Percentiles rank a stretch among this genome's conserved stretches.
Conservation (phyloP, 306 rosid genomes). For the Prunus mume region DNA sequence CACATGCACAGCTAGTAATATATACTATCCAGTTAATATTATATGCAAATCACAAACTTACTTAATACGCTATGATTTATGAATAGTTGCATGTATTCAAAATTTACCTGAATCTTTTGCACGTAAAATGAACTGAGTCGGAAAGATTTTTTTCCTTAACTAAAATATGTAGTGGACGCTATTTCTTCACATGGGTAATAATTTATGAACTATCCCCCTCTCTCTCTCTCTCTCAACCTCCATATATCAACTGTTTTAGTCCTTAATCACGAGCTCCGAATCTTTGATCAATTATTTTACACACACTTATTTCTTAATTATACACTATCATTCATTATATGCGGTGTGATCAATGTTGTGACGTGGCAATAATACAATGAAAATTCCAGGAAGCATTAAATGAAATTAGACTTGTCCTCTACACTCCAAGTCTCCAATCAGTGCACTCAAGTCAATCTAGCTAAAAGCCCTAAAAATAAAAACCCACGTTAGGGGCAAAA, state of each 20-base stretch:
- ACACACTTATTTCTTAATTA: background rate
- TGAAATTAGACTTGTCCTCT: slow-evolving; percentile 2
- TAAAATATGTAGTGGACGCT: background rate
- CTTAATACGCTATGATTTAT: background rate
- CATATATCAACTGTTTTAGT: background rate
- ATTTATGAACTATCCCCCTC: no score
- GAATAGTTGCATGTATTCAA: background rate
- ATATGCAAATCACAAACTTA: no score
- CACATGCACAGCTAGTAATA: no score
- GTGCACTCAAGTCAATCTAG: background rate
- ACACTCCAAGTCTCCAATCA: slow-evolving; percentile 21
- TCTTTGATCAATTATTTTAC: background rate
- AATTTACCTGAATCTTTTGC: background rate
- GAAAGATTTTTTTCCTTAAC: background rate
- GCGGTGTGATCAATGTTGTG: background rate
- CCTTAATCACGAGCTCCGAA: background rate
- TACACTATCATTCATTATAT: background rate
- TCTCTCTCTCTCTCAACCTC: no score
- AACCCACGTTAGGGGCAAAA: slow-evolving; percentile 47
- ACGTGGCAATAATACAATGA: slow-evolving; percentile 16
- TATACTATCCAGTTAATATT: background rate
- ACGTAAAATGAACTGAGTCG: background rate
- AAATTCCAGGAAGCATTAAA: slow-evolving; percentile 24
- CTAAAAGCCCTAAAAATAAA: background rate
- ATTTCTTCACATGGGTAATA: no score